These are phyloP conservation scores for Colletotrichum higginsianum DNA, from an alignment of 2,329 filamentous ascomycete species.

Conservation along the genomic window DNA sequence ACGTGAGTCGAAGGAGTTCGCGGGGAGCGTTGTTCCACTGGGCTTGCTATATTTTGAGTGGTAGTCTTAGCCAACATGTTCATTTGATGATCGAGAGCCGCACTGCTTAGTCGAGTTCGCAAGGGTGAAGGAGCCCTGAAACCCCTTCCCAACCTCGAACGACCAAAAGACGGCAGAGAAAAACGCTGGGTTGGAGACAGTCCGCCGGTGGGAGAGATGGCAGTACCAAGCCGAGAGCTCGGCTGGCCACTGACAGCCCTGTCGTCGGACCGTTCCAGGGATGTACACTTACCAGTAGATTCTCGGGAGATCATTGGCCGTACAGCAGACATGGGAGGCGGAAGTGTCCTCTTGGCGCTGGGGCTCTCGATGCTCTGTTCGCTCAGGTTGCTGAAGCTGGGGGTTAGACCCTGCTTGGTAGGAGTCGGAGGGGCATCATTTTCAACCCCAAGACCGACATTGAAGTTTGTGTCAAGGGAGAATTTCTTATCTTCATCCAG, in stretches of 20 bases:
- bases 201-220: slow-evolving; percentile 52
- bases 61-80: slow-evolving; percentile 68
- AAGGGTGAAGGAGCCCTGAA: slow-evolving; percentile 55
- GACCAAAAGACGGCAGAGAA: slow-evolving; percentile 57
- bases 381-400: slow-evolving; percentile 57
- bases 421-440: slow-evolving; percentile 91
- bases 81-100: slow-evolving; percentile 51
- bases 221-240: slow-evolving; percentile 45
- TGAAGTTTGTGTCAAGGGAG: slow-evolving; percentile 62
- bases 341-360: slow-evolving; percentile 62
- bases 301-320: slow-evolving; percentile 55
- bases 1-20: slow-evolving; percentile 85
- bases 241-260: slow-evolving; percentile 14
- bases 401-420: slow-evolving; percentile 77
- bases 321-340: slow-evolving; percentile 59
- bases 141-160: slow-evolving; percentile 49
- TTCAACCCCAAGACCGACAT: slow-evolving; percentile 58
- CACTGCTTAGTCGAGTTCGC: slow-evolving; percentile 46
- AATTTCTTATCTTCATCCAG: slow-evolving; percentile 81
- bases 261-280: slow-evolving; percentile 34
- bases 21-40: slow-evolving; percentile 75
- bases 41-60: slow-evolving; percentile 70
- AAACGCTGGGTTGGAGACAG: slow-evolving; percentile 51
- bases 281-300: slow-evolving; percentile 62
- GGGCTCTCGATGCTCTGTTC: slow-evolving; percentile 62